Percentiles rank a stretch among this genome's conserved stretches.
These are phyloP conservation scores for Gloeostereum incarnatum DNA, from an alignment of 768 basidiomycete genomes.

Conservation along the genomic window DNA sequence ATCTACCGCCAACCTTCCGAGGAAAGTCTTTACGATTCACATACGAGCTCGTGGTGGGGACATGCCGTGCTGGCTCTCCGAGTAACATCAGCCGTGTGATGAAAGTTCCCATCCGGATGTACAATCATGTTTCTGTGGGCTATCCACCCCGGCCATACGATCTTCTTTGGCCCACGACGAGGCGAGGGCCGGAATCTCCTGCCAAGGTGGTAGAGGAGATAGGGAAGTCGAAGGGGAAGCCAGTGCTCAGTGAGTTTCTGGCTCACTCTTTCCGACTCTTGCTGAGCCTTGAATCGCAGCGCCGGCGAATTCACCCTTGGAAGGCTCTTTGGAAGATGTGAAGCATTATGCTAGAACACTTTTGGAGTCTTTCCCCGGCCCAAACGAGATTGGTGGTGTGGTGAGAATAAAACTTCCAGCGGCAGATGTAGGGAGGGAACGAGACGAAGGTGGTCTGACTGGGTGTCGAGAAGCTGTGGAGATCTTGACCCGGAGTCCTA, in stretches of 20 bases:
- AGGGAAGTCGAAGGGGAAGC: background rate
- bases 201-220: conserved; percentile 28
- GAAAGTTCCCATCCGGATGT: conserved; percentile 87
- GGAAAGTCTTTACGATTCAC: conserved; percentile 80
- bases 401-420: conserved; percentile 16
- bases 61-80: conserved; percentile 53
- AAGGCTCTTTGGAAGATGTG: conserved; percentile 30
- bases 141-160: conserved; percentile 63
- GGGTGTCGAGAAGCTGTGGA: conserved; percentile 84
- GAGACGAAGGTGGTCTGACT: conserved; percentile 34
- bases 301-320: background rate
- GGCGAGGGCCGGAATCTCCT: conserved; percentile 16
- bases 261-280: background rate
- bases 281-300: background rate
- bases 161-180: conserved; percentile 68
- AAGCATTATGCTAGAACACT: conserved; percentile 43
- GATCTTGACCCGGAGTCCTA: conserved; percentile 80
- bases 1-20: conserved; percentile 84
- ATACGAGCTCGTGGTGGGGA: conserved; percentile 86
- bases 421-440: conserved; percentile 20
- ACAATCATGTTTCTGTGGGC: conserved; percentile 68
- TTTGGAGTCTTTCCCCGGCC: conserved; percentile 33
- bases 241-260: background rate
- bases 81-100: conserved; percentile 66
- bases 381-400: conserved; percentile 11